Percentiles rank a stretch among this genome's conserved stretches.
phyloP scores from a whole-genome alignment of 768 basidiomycete species.

The Suillus tomentosus region DNA sequence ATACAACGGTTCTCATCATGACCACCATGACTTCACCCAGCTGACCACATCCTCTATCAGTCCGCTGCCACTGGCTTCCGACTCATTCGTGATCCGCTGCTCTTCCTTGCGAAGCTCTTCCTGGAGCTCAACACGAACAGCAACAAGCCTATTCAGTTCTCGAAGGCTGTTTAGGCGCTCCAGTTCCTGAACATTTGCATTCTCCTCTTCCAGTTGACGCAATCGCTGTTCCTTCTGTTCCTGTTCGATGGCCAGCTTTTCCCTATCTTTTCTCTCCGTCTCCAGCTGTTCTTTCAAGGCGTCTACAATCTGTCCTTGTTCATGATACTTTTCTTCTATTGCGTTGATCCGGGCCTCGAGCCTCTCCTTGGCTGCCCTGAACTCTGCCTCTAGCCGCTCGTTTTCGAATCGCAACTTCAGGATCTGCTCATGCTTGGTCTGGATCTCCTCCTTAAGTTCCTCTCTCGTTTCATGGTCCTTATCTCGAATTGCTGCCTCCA shows the following conservation, averaged over 20 bases:
- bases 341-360: constrained; percentile 4
- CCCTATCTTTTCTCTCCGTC: neutral
- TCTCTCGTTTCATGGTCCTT: constrained; percentile 42
- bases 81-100: neutral
- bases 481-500: constrained; percentile 39
- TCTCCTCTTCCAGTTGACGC: constrained; percentile 1
- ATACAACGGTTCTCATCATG: neutral
- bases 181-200: neutral
- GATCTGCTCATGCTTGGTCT: constrained; percentile 8
- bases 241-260: neutral
- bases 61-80: neutral
- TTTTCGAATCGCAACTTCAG: constrained; percentile 4
- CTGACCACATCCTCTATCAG: neutral
- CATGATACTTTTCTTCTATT: constrained; percentile 9
- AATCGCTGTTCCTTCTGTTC: constrained; percentile 7
- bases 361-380: constrained; percentile 7
- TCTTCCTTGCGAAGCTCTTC: constrained; percentile 6
- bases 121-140: neutral
- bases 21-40: neutral
- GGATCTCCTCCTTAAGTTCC: constrained; percentile 37
- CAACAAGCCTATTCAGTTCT: neutral
- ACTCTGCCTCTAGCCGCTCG: constrained; percentile 6
- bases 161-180: neutral
- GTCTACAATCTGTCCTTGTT: neutral
- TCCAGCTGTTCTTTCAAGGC: constrained; percentile 6